Evolutionary conservation across 352 stramenopile species (phyloP), one percentile per base, ranked within the genome.

Genomic region (Chrysophaeum taylorii): DNA sequence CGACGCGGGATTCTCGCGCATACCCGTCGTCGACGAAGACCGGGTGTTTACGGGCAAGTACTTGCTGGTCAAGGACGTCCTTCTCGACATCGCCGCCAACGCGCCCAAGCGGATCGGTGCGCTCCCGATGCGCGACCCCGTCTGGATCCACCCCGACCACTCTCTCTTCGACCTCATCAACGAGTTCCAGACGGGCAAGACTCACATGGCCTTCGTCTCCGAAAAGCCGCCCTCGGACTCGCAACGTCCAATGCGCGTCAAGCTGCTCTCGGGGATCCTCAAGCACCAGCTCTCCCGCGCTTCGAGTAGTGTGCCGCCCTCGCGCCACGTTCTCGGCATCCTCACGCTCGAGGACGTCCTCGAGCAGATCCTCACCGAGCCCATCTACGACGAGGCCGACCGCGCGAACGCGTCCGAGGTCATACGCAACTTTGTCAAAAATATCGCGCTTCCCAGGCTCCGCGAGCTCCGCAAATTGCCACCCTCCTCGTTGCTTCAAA

Each of bases 101-200:
- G 88, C 71, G 76, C 78, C 74, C 31, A 64, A 83, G 61, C 37
- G 71, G n/a, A 67, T 86, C 14, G 41, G 42, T 15, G 75, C 72
- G 29, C 36, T 87, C n/a, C 68, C 69, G 35, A 75, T 96, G 27
- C 78, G 83, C 37, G 81, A 84, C 33, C 88, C 90, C 23, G 82
- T 92, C 53, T 89, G 92, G 60, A 81, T 95, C 36, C 78, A 80
- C 23, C 88, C 89, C 0, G 81, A 83, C 9, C 85, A 84, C 25
- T 88, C 84, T 62, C 88, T 94, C 42, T 90, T 94, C 36, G 83
- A 88, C 38, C 76, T 95, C 0, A 77, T 96, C 29, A 94, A 95
- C 73, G 79, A 92, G 66, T 96, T 95, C 70, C 89, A 96, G 76
- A 89, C 89, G 53, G 89, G 87, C 14, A 76, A 82, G 2, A 90